Evolutionary conservation across 192 early-diverging fungal genomes (phyloP), one percentile per base, ranked within the genome.

Genomic region (Coemansia sp.): DNA sequence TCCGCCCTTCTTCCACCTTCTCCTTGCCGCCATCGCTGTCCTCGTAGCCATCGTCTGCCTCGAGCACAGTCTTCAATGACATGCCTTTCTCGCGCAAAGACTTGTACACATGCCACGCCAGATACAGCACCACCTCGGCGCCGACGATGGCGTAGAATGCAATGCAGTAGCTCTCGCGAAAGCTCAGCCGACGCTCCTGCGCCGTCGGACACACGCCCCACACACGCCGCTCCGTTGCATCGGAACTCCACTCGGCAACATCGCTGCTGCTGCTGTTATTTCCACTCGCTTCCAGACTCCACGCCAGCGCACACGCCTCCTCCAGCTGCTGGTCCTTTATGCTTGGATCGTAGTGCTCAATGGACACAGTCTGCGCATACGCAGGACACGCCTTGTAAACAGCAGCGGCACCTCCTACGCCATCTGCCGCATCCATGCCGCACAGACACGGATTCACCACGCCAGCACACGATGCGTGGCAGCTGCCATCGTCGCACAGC

Each of bases 401-500:
- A 8, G 56, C 48, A 11, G 63, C 62, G 32, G 32, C 2, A 32
- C 2, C 32, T 32, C 32, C 32, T 32, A 32, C 32, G 2, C 75
- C 61, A 4, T 75, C 62, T 16, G 68, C 22, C 8, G 66, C 50
- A 20, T 49, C 41, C 48, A 69, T 61, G 1, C 71, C 86, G 71
- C 88, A 89, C 43, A 79, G 55, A 60, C 88, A 89, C 7, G 77
- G 72, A 32, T 89, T 89, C 8, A 40, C 69, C 7, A 87, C 70
- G 20, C 61, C 68, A 5, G 40, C 72, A 54, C 86, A 87, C 42
- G 72, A 71, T 7, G 22, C 25, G 2, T 83, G 78, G 62, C 88
- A 89, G 19, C 74, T 65, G 63, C 86, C 88, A 56, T 89, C 88
- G 48, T 64, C 69, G 71, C 88, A 89, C 50, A 86, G 83, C 61